phyloP scores from a whole-genome alignment of 108 stramenopile genomes.

The Nitzschia sp. region DNA sequence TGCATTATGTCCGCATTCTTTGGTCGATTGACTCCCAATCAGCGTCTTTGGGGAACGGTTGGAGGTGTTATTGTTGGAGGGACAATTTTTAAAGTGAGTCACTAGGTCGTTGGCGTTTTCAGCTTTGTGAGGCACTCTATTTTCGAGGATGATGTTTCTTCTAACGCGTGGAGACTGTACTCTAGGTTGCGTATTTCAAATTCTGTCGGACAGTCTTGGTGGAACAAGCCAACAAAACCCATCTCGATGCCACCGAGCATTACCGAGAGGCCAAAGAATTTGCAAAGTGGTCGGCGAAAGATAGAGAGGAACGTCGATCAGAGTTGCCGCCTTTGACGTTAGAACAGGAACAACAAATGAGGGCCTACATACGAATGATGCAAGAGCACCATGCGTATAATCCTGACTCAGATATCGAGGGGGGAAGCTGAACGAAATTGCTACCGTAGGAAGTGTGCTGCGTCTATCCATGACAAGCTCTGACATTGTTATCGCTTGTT shows the following conservation, averaged over 20 bases:
- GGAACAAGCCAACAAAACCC: slow-evolving; percentile 49
- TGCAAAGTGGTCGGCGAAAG: slow-evolving; percentile 49
- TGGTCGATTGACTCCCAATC: slow-evolving; percentile 17
- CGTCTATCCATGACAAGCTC: too few relatives aligned
- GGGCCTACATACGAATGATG: slow-evolving; percentile 66
- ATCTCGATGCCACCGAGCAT: slow-evolving; percentile 61
- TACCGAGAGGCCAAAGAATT: slow-evolving; percentile 58
- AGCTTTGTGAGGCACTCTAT: not conserved
- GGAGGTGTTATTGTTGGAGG: slow-evolving; percentile 47
- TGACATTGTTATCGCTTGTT: too few relatives aligned
- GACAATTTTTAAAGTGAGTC: slow-evolving; percentile 54
- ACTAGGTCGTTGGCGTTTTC: too few relatives aligned
- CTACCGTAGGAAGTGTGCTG: too few relatives aligned
- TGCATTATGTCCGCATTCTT: slow-evolving; percentile 13
- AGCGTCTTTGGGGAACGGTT: slow-evolving; percentile 26
- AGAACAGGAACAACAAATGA: slow-evolving; percentile 63
- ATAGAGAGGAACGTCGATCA: slow-evolving; percentile 45
- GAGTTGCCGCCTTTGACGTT: slow-evolving; percentile 51
- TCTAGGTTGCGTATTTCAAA: slow-evolving; percentile 51
- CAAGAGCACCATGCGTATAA: slow-evolving; percentile 47
- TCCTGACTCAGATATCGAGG: slow-evolving; percentile 24
- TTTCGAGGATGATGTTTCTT: not conserved
- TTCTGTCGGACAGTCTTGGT: slow-evolving; percentile 59
- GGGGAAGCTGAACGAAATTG: too few relatives aligned
- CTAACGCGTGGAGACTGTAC: not conserved